These are phyloP conservation scores for Paraphaeosphaeria sporulosa DNA, from an alignment of 2,329 filamentous ascomycete species.

Conservation along the genomic window DNA sequence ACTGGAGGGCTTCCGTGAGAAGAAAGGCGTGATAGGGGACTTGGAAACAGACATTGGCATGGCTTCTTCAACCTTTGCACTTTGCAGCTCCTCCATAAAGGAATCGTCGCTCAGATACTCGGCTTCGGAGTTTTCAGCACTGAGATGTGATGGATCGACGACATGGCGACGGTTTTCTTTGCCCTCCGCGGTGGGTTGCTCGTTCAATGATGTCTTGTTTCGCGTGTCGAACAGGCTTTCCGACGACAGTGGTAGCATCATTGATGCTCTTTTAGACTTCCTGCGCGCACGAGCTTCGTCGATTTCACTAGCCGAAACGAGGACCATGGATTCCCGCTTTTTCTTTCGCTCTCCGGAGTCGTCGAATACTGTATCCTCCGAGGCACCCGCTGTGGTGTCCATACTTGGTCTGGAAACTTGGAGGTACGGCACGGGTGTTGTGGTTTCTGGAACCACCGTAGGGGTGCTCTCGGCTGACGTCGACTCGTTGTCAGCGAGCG, in stretches of 20 bases:
- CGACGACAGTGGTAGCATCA: slow-evolving; percentile 36
- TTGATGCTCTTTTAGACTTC: slow-evolving; percentile 43
- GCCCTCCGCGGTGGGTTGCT: slow-evolving; percentile 29
- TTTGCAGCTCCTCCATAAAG: slow-evolving; percentile 84
- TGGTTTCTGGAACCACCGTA: slow-evolving; percentile 44
- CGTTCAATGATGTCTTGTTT: slow-evolving; percentile 27
- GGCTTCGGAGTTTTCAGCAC: slow-evolving; percentile 50
- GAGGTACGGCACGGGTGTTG: slow-evolving; percentile 33
- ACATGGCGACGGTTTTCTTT: slow-evolving; percentile 50
- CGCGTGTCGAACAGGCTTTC: slow-evolving; percentile 26
- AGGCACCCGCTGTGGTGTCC: slow-evolving; percentile 15
- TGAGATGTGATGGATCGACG: slow-evolving; percentile 50
- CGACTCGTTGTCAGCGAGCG: slow-evolving; percentile 32
- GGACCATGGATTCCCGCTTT: slow-evolving; percentile 28
- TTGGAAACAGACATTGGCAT: slow-evolving; percentile 75
- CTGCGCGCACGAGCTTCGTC: slow-evolving; percentile 27
- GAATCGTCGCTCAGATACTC: slow-evolving; percentile 76
- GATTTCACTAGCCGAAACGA: slow-evolving; percentile 26
- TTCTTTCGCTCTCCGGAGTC: slow-evolving; percentile 13
- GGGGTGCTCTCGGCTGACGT: slow-evolving; percentile 45
- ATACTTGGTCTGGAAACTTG: slow-evolving; percentile 26
- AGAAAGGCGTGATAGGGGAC: slow-evolving; percentile 77
- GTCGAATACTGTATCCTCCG: slow-evolving; percentile 16
- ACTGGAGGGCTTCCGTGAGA: slow-evolving; percentile 49
- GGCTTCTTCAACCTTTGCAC: slow-evolving; percentile 83